A percentile compares a stretch with the other conserved stretches of the same genome.
Evolutionary conservation across 2,329 filamentous ascomycete species (phyloP).

Genomic region (Diaporthe longicolla): DNA sequence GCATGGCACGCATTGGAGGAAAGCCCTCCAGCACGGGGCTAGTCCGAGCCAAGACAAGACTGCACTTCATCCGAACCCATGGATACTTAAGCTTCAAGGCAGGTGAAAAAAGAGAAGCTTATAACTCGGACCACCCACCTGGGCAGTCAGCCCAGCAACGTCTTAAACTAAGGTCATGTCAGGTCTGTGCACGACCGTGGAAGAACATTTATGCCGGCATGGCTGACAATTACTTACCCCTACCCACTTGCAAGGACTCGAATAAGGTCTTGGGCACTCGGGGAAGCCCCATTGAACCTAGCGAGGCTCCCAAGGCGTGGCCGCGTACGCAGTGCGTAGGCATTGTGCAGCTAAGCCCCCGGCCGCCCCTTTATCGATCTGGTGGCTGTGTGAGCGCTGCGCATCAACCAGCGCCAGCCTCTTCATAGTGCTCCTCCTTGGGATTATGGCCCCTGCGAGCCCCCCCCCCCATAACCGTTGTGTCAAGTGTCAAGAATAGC

Average conservation of each 20-base stretch:
- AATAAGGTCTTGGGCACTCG: too few species aligned
- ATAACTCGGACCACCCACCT: background rate
- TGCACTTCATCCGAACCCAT: background rate
- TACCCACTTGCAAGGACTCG: too few species aligned
- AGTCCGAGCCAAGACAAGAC: background rate
- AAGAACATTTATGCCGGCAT: background rate
- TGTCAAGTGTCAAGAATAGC: background rate
- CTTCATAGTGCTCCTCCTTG: background rate
- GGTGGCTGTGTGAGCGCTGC: background rate
- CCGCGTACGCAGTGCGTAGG: background rate
- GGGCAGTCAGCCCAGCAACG: background rate
- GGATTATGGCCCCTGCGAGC: background rate
- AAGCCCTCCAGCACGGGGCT: too few species aligned
- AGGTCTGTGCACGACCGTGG: background rate
- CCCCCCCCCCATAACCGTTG: background rate
- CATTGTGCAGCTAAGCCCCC: constrained; percentile 13
- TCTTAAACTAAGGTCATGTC: background rate
- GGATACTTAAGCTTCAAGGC: too few species aligned
- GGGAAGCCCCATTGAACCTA: background rate
- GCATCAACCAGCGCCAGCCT: constrained; percentile 3
- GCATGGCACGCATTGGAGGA: too few species aligned
- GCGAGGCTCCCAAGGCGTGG: background rate
- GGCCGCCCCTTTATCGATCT: background rate
- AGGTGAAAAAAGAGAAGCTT: background rate
- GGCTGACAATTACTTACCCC: background rate